These are phyloP conservation scores for Vitis hybrid DNA, from an alignment of 177 flowering plant genomes.

Conservation along the genomic window DNA sequence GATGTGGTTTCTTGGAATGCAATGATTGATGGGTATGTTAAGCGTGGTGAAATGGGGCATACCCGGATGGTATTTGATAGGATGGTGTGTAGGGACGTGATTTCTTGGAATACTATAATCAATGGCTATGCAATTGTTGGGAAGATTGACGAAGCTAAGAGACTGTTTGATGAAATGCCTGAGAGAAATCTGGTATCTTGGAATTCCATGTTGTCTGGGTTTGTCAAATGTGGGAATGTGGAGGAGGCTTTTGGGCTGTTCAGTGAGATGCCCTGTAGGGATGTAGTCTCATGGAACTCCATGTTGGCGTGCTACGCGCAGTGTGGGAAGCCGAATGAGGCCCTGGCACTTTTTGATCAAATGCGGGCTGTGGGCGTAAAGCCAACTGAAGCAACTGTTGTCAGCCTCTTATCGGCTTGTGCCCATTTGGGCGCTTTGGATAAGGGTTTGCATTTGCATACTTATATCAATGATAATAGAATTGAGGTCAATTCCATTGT, in stretches of 20 bases:
- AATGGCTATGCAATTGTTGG: too few species aligned
- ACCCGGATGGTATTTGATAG: too few species aligned
- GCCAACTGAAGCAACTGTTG: conserved; percentile 53
- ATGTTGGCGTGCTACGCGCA: too few species aligned
- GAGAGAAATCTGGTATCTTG: too few species aligned
- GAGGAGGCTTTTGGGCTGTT: too few species aligned
- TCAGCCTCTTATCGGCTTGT: conserved; percentile 46
- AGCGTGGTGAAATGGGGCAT: not conserved
- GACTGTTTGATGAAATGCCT: too few species aligned
- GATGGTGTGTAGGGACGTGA: too few species aligned
- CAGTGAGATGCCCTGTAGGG: not conserved
- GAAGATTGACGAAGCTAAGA: too few species aligned
- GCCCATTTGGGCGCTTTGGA: conserved; percentile 52
- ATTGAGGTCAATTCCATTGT: conserved; percentile 30
- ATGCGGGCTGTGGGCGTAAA: conserved; percentile 23
- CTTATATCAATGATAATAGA: conserved; percentile 26
- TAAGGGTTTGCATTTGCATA: conserved; percentile 42
- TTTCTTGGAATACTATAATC: too few species aligned
- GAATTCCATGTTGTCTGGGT: not conserved
- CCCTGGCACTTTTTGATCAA: conserved; percentile 33
- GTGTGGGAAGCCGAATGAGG: conserved; percentile 42
- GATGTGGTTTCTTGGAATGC: conserved; percentile 16
- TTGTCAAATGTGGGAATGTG: too few species aligned
- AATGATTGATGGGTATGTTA: conserved; percentile 26
- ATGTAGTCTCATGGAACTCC: conserved; percentile 18